Conservation (phyloP, 768 basidiomycete species). For the Hypsizygus marmoreus region DNA sequence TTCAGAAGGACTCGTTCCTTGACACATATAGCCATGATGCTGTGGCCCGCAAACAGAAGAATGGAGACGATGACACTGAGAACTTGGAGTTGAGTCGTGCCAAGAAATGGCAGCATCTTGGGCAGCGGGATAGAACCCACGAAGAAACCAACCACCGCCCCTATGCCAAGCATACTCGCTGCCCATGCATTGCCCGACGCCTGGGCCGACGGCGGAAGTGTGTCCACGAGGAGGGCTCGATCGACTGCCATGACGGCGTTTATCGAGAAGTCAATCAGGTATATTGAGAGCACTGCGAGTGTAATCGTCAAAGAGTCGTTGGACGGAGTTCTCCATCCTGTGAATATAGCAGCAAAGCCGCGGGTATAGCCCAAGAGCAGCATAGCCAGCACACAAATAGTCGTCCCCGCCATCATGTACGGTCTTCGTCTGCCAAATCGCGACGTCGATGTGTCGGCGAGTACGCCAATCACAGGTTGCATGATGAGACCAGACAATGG, state of each 20-base stretch:
- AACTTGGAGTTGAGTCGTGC: constrained; percentile 78
- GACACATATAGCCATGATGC: constrained; percentile 57
- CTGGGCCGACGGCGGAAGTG: constrained; percentile 71
- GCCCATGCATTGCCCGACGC: constrained; percentile 94
- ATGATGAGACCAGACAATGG: constrained; percentile 89
- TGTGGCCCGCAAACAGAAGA: constrained; percentile 67
- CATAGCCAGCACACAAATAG: constrained; percentile 70
- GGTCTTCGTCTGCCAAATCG: constrained; percentile 84
- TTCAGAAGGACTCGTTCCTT: constrained; percentile 75
- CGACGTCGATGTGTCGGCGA: constrained; percentile 85
- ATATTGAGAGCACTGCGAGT: constrained; percentile 64
- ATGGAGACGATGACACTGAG: constrained; percentile 74
- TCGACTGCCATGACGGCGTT: constrained; percentile 84
- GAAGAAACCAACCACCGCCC: constrained; percentile 86
- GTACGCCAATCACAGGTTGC: constrained; percentile 87
- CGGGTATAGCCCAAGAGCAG: constrained; percentile 83
- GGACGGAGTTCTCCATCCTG: constrained; percentile 36
- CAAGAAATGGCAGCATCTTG: constrained; percentile 68
- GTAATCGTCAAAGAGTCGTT: constrained; percentile 70
- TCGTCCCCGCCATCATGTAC: constrained; percentile 75
- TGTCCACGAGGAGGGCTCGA: constrained; percentile 89
- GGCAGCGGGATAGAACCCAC: constrained; percentile 83
- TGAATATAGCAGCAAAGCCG: constrained; percentile 58
- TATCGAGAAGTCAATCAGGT: constrained; percentile 60
- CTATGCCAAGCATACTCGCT: constrained; percentile 86